These are phyloP conservation scores for Hymenoscyphus repandus DNA, from an alignment of 2,329 filamentous ascomycete species.

Conservation along the genomic window DNA sequence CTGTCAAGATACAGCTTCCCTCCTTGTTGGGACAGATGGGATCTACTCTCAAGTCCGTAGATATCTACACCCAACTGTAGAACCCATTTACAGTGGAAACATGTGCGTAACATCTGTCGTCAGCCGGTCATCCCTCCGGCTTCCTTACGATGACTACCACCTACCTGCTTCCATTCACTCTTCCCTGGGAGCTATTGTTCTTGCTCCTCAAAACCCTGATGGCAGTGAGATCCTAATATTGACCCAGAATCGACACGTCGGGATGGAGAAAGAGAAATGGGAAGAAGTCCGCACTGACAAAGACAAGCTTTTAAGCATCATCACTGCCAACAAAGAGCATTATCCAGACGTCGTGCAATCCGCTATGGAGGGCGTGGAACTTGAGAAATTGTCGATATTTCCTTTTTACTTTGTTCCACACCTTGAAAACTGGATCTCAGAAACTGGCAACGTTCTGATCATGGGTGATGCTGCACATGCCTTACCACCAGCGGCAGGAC, in stretches of 20 bases:
- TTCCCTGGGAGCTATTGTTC: constrained; percentile 41
- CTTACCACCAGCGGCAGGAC: constrained; percentile 42
- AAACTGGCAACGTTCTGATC: constrained; percentile 35
- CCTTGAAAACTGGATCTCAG: constrained; percentile 38
- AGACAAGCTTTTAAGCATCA: constrained; percentile 31
- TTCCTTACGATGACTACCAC: constrained; percentile 13
- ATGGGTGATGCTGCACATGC: constrained; percentile 45
- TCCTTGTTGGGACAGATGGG: constrained; percentile 54
- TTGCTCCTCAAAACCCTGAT: constrained; percentile 43
- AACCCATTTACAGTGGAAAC: constrained; percentile 46
- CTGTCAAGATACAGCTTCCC: constrained; percentile 32
- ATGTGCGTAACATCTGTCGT: constrained; percentile 33
- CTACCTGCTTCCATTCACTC: constrained; percentile 20
- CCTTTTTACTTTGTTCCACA: constrained; percentile 41
- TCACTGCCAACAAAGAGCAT: constrained; percentile 30
- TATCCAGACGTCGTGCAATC: constrained; percentile 37
- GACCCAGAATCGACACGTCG: constrained; percentile 36
- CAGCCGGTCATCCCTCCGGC: constrained; percentile 16
- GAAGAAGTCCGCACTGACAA: constrained; percentile 37
- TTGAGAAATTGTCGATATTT: constrained; percentile 39
- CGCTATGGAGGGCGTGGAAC: constrained; percentile 31
- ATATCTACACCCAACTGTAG: constrained; percentile 44
- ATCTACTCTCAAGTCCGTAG: constrained; percentile 52
- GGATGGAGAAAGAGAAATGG: constrained; percentile 39
- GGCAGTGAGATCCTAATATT: constrained; percentile 46